Evolutionary conservation across 1,284 basidiomycete genomes (phyloP).

Genomic region (Cutaneotrichosporon curvatum): DNA sequence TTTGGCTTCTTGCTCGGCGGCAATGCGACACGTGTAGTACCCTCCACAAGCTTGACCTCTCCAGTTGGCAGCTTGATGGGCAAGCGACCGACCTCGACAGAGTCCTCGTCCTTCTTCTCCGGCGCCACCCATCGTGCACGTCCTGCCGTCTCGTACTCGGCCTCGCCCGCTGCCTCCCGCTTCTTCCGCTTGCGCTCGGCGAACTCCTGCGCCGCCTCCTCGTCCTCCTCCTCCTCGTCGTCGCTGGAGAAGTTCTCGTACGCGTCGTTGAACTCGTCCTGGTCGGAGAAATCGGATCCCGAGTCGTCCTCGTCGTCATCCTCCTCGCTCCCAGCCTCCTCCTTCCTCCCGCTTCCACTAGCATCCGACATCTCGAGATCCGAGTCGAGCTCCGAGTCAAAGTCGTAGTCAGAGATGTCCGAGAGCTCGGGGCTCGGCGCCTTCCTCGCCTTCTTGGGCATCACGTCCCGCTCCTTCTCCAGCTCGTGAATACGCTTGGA

Average conservation of each 20-base stretch:
- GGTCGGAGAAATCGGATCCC: slow-evolving; percentile 20
- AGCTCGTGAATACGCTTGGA: slow-evolving; percentile 42
- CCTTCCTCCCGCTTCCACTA: slow-evolving; percentile 2
- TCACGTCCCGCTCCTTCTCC: slow-evolving; percentile 33
- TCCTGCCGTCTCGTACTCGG: slow-evolving; percentile 36
- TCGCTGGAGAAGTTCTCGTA: slow-evolving; percentile 18
- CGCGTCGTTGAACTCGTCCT: slow-evolving; percentile 13
- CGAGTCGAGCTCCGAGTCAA: slow-evolving; percentile 36
- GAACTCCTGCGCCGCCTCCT: background rate
- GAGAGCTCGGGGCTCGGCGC: slow-evolving; percentile 25
- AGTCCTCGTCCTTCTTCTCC: slow-evolving; percentile 28
- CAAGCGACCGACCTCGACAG: slow-evolving; percentile 56
- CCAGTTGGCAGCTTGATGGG: slow-evolving; percentile 81
- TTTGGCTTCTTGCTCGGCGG: slow-evolving; percentile 34
- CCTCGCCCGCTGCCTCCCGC: slow-evolving; percentile 30
- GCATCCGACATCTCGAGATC: slow-evolving; percentile 21
- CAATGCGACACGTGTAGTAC: slow-evolving; percentile 47
- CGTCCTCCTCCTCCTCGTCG: slow-evolving; percentile 15
- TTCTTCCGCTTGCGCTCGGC: slow-evolving; percentile 22
- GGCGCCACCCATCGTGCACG: slow-evolving; percentile 27
- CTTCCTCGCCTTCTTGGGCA: slow-evolving; percentile 34
- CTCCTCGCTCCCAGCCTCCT: slow-evolving; percentile 1
- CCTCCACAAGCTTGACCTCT: slow-evolving; percentile 53
- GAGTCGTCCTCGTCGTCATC: slow-evolving; percentile 19
- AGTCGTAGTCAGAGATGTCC: slow-evolving; percentile 33